Evolutionary conservation across 805 yeast species (phyloP), one percentile per base, ranked within the genome.

Genomic region (Suhomyces prunicola): DNA sequence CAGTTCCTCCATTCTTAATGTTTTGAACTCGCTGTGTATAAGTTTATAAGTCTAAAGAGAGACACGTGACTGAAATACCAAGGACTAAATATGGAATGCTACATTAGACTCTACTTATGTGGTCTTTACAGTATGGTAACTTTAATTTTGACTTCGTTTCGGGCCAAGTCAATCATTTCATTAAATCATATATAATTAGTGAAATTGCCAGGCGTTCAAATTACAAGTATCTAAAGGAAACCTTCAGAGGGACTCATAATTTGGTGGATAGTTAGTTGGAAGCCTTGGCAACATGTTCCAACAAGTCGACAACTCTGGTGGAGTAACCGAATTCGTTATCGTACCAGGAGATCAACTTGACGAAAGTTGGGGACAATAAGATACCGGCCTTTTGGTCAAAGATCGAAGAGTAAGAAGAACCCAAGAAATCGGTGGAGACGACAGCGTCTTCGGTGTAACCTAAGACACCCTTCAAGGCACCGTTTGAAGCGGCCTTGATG

Each of bases 311-410:
- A 47, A 67, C 71, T 65, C 72, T 67, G 64, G 69, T 66, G 54
- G 72, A 68, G 66, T 68, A 68, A 54, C 72, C 72, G 63, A 59
- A 68, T 55, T 68, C 72, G 62, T 68, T 68, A 57, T 68, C 72
- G 66, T 68, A 68, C 72, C 72, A 68, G 49, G 72, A 60, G 57
- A 68, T 63, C 66, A 68, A 68, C 62, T 68, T 68, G 55, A 67
- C 72, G 54, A 68, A 68, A 46, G 66, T 67, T 52, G 72, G 72
- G 51, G 71, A 62, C 62, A 68, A 67, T 60, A 67, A 64, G 60
- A 68, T 68, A 61, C 72, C 72, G 46, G 72, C 72, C 63, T 67
- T 67, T 48, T 63, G 60, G 62, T 68, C 72, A 52, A 67, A 68
- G 56, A 68, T 56, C 35, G 71, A 66, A 19, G 72, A 68, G 61